phyloP scores from a whole-genome alignment of 768 basidiomycete species.

The Rhodotorula taiwanensis region DNA sequence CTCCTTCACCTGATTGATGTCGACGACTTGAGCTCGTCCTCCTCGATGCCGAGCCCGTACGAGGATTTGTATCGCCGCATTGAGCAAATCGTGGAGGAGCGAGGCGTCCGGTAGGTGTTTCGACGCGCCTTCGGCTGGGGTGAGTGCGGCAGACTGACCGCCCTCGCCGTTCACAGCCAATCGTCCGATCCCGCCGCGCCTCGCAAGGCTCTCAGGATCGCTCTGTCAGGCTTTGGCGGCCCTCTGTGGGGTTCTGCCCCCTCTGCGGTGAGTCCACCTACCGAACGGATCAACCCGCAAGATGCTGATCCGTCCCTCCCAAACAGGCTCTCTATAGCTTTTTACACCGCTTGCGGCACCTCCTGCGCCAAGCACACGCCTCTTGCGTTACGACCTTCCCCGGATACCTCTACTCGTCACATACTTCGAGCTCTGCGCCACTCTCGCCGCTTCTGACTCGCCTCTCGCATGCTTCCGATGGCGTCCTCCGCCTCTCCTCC shows the following conservation, averaged over 20 bases:
- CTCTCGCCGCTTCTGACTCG: constrained; percentile 22
- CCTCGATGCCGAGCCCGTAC: constrained; percentile 3
- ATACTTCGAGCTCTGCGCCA: constrained; percentile 15
- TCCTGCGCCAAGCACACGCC: constrained; percentile 19
- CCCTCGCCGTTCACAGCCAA: not conserved
- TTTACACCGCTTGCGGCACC: constrained; percentile 58
- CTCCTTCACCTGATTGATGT: constrained; percentile 47
- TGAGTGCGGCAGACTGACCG: no score
- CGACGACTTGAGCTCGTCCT: constrained; percentile 3
- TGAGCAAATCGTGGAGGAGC: constrained; percentile 9
- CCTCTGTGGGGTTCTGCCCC: constrained; percentile 42
- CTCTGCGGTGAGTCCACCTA: constrained; percentile 33
- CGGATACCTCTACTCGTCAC: constrained; percentile 43
- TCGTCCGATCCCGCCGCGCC: constrained; percentile 9
- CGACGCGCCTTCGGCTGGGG: no score
- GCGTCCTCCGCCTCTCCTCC: constrained; percentile 35
- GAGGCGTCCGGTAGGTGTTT: constrained; percentile 13
- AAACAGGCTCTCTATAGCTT: constrained; percentile 58
- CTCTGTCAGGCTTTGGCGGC: constrained; percentile 44
- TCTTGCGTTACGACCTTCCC: constrained; percentile 34
- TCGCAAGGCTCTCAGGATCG: constrained; percentile 40
- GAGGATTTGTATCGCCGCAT: constrained; percentile 12
- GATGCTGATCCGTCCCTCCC: not conserved
- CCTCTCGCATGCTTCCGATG: constrained; percentile 33
- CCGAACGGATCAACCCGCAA: not conserved